These are phyloP conservation scores for Xylariaceae sp. DNA, from an alignment of 2,329 filamentous ascomycete genomes.

Conservation along the genomic window DNA sequence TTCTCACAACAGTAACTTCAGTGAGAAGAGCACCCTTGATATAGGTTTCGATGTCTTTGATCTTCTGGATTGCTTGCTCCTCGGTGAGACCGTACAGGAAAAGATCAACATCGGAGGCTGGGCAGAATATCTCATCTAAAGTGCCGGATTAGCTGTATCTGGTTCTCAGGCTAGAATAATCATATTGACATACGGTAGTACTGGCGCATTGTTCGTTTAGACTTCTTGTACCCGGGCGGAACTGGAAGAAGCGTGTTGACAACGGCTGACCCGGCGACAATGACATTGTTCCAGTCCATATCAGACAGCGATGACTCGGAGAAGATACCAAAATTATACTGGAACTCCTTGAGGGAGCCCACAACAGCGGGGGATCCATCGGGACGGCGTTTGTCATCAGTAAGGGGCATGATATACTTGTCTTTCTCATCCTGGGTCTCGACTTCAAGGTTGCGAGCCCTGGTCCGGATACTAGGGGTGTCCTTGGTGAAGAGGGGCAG, in stretches of 20 bases:
- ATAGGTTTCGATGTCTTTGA: slow-evolving; percentile 71
- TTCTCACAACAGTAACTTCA: slow-evolving; percentile 79
- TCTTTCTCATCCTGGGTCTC: slow-evolving; percentile 58
- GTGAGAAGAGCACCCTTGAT: slow-evolving; percentile 71
- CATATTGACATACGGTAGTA: slow-evolving; percentile 68
- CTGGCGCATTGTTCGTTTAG: slow-evolving; percentile 58
- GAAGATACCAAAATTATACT: slow-evolving; percentile 74
- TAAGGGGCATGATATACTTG: slow-evolving; percentile 64
- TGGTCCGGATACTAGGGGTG: slow-evolving; percentile 53
- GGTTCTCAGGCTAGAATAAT: neutral
- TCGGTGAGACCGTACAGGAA: slow-evolving; percentile 78
- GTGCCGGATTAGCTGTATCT: slow-evolving; percentile 2
- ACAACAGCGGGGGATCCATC: slow-evolving; percentile 64
- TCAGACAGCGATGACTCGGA: slow-evolving; percentile 72
- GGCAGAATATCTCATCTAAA: slow-evolving; percentile 35
- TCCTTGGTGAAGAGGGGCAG: slow-evolving; percentile 58
- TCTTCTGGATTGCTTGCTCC: slow-evolving; percentile 74
- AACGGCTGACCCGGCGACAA: slow-evolving; percentile 75
- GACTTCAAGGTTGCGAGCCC: slow-evolving; percentile 51
- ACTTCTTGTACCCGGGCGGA: slow-evolving; percentile 53
- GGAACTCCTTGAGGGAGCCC: slow-evolving; percentile 61
- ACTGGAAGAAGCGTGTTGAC: slow-evolving; percentile 72
- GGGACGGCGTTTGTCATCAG: slow-evolving; percentile 53
- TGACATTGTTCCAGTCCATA: slow-evolving; percentile 75
- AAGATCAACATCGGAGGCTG: slow-evolving; percentile 80